Percentiles rank a stretch among this genome's conserved stretches.
Conservation (phyloP, 345 rosid genomes). For the Diplotaxis tenuifolia region DNA sequence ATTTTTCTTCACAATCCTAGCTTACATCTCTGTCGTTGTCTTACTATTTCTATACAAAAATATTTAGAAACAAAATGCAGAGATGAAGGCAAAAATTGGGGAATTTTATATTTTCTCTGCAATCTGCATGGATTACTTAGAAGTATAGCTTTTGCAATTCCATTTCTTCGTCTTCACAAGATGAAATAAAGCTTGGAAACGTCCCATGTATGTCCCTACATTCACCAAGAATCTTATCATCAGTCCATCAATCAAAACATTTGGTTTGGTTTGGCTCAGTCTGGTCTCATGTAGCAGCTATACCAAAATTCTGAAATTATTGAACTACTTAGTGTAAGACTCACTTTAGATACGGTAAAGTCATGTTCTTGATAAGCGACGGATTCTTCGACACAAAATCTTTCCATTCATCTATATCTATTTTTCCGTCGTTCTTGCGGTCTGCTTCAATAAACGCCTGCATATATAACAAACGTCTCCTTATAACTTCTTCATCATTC, state of each 20-base stretch:
- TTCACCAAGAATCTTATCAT: background rate
- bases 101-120: background rate
- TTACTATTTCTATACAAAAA: background rate
- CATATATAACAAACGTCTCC: background rate
- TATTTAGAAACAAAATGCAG: background rate
- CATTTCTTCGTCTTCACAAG: constrained; percentile 60
- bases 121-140: background rate
- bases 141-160: constrained; percentile 37
- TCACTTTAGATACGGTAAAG: constrained; percentile 84
- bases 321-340: constrained; percentile 17
- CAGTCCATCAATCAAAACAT: background rate
- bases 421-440: constrained; percentile 67
- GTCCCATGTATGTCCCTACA: constrained; percentile 78
- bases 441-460: constrained; percentile 82
- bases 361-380: constrained; percentile 88
- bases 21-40: background rate
- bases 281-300: background rate
- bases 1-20: background rate
- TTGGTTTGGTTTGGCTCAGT: background rate
- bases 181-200: constrained; percentile 73
- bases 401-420: constrained; percentile 87
- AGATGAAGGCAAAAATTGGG: background rate
- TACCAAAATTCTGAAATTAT: background rate
- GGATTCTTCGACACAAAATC: constrained; percentile 71
- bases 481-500: background rate